Conservation (phyloP, 257 asterid genomes). For the Leonotis leonurus region DNA sequence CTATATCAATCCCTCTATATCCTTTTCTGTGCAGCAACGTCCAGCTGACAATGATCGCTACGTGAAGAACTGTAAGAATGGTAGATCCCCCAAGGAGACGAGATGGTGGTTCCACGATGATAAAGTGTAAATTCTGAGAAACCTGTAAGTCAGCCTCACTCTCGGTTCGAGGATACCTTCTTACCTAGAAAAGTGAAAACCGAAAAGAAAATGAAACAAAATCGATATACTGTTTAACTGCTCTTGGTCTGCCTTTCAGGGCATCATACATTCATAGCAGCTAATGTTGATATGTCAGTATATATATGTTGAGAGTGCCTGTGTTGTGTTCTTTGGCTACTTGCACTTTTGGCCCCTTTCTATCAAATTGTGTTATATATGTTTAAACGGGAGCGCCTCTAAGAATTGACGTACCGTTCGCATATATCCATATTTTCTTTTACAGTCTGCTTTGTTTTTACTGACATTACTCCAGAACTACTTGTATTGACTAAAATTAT, state of each 20-base stretch:
- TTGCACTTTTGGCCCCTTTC: no score
- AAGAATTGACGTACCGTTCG: no score
- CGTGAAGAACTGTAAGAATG: constrained; percentile 89
- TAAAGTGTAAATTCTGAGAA: constrained; percentile 50
- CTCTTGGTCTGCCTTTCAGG: constrained; percentile 23
- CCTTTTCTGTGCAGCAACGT: constrained; percentile 57
- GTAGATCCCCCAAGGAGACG: constrained; percentile 97
- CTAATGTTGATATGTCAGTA: constrained; percentile 13
- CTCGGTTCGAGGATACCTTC: constrained; percentile 11
- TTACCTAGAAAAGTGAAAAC: constrained; percentile 10
- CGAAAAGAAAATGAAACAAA: not conserved
- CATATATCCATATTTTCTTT: no score
- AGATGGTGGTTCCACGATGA: constrained; percentile 99
- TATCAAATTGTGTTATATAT: no score
- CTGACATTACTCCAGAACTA: no score
- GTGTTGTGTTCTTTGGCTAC: not conserved
- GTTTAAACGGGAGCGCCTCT: no score
- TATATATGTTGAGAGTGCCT: not conserved
- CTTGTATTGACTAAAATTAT: no score
- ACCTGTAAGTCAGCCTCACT: constrained; percentile 22
- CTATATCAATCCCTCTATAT: not conserved
- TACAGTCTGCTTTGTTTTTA: no score
- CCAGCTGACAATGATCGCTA: constrained; percentile 98
- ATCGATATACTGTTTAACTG: constrained; percentile 5
- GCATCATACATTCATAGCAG: constrained; percentile 17